Evolutionary conservation across 2,329 filamentous ascomycete species (phyloP).

Genomic region (Chaetomiaceae sp.): DNA sequence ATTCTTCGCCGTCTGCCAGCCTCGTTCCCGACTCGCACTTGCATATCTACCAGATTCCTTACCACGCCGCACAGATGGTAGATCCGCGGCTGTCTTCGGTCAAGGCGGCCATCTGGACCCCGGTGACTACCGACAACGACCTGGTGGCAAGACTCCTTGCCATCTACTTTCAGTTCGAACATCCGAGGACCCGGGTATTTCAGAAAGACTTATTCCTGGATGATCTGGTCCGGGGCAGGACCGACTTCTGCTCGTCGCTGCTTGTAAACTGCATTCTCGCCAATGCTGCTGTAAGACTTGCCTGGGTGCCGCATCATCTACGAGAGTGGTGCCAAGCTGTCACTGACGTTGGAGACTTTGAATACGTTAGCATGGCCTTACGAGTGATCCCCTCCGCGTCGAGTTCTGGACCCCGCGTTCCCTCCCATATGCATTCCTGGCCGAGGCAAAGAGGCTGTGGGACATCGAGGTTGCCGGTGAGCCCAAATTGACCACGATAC

Average conservation of each 20-base stretch:
- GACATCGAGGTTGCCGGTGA: conserved; percentile 31
- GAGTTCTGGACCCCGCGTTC: conserved; percentile 37
- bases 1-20: not conserved
- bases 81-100: conserved; percentile 25
- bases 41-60: conserved; percentile 14
- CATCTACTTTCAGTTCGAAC: conserved; percentile 27
- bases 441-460: conserved; percentile 38
- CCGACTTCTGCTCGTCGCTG: conserved; percentile 26
- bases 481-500: conserved; percentile 32
- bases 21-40: not conserved
- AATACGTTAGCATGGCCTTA: conserved; percentile 31
- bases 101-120: conserved; percentile 28
- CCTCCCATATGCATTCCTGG: conserved; percentile 34
- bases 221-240: conserved; percentile 21
- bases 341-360: no score
- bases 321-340: no score
- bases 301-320: no score
- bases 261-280: conserved; percentile 29
- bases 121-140: conserved; percentile 25
- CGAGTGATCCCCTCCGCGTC: conserved; percentile 27
- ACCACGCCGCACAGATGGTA: conserved; percentile 25
- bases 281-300: conserved; percentile 30
- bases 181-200: conserved; percentile 21
- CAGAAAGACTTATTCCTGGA: conserved; percentile 30
- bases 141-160: conserved; percentile 25